Evolutionary conservation across 2,329 filamentous ascomycete genomes (phyloP), one percentile per base, ranked within the genome.

Genomic region (Aspergillus sp.): DNA sequence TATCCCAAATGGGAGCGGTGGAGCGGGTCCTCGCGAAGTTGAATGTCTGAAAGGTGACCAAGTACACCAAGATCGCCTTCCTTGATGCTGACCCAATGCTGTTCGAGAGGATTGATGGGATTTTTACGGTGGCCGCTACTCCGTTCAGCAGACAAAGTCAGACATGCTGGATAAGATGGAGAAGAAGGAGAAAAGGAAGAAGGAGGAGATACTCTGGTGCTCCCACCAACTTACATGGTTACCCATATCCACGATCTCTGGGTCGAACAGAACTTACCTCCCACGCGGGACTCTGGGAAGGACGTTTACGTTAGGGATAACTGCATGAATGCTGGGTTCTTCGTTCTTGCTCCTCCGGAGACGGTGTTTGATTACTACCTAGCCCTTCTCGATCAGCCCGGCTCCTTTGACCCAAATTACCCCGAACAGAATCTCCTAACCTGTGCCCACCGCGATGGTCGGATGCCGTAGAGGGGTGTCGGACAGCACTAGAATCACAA

Each of bases 391-490:
- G 19, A 45, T 23, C 23, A n/a, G 11, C 52, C 52, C 3, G 34
- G 38, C 34, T 3, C 22, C 13, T 54, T 54, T 38, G 34, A 54
- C 25, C 34, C 52, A 3, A 41, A 38, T 17, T 54, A 54, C 34
- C 52, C 52, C n/a, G 60, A 62, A 34, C 63, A 66, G 38, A 62
- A 64, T 41, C 50, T 66, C 3, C 52, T 66, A 3, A 63, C 63
- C 48, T 61, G 46, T 25, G 63, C 60, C 13, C 60, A 65, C 22
- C 41, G 60, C 7, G 62, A 66, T 38, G 58, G 64, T 15, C 48
- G 50, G 0, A 66, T 66, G 58, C 62, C 64, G 5, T 65, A 62
- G 62, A 41, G 7, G 4, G 50, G 49, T 7, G 7, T 54, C n/a
- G 57, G 57, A n/a, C 15, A 19, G 4, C 15, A 46, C 1, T 63